phyloP scores from a whole-genome alignment of 805 yeast genomes.

The Hanseniaspora lachancei region DNA sequence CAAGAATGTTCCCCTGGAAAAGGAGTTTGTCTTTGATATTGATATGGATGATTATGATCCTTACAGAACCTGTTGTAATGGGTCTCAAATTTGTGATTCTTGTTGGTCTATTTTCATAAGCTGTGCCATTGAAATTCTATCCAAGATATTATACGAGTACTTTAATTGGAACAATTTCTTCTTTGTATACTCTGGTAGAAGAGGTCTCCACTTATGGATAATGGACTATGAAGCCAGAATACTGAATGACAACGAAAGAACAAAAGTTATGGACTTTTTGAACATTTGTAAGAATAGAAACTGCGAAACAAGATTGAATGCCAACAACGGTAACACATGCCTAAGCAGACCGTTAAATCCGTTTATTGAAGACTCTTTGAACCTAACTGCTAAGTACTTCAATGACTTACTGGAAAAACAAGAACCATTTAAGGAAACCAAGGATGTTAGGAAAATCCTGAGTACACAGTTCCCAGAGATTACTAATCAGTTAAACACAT shows the following conservation, averaged over 20 bases:
- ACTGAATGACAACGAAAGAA: slow-evolving; percentile 59
- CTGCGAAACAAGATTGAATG: slow-evolving; percentile 34
- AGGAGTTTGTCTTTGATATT: slow-evolving; percentile 89
- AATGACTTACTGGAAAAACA: slow-evolving; percentile 63
- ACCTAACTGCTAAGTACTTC: not conserved
- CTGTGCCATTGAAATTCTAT: slow-evolving; percentile 66
- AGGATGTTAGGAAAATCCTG: slow-evolving; percentile 1
- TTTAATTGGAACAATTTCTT: slow-evolving; percentile 77
- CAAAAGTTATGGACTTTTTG: slow-evolving; percentile 71
- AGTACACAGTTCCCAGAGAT: slow-evolving; percentile 35
- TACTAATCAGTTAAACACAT: slow-evolving; percentile 44
- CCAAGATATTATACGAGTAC: slow-evolving; percentile 61
- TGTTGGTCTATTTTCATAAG: slow-evolving; percentile 83
- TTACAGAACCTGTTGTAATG: slow-evolving; percentile 82
- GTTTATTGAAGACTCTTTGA: slow-evolving; percentile 58
- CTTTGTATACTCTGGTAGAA: slow-evolving; percentile 96
- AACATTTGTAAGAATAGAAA: slow-evolving; percentile 53
- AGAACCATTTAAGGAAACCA: slow-evolving; percentile 58
- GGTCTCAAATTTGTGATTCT: slow-evolving; percentile 68
- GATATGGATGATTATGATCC: slow-evolving; percentile 96
- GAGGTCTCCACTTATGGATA: slow-evolving; percentile 99
- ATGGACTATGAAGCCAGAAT: slow-evolving; percentile 72
- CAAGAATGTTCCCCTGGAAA: slow-evolving; percentile 46
- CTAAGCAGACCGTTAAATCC: slow-evolving; percentile 72
- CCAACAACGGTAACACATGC: slow-evolving; percentile 28